Percentiles rank a stretch among this genome's conserved stretches.
Evolutionary conservation across 306 rosid species (phyloP).

Genomic region (Ormosia semicastrata): DNA sequence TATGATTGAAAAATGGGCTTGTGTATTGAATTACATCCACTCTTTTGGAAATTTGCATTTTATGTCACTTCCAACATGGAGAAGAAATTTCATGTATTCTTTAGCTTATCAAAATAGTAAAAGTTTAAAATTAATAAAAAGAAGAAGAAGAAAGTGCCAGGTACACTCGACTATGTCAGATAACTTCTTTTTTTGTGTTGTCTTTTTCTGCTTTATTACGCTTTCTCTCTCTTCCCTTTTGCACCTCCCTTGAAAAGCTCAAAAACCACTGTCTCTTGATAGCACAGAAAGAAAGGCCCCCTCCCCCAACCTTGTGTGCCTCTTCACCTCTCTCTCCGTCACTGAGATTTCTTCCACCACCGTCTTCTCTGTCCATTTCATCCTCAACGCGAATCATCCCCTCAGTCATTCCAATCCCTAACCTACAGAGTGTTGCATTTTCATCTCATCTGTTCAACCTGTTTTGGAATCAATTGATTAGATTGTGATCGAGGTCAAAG

Average conservation of each 20-base stretch:
- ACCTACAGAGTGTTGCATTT: constrained; percentile 18
- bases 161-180: not conserved
- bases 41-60: constrained; percentile 10
- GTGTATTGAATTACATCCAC: not conserved
- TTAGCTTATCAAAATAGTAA: not conserved
- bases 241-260: constrained; percentile 11
- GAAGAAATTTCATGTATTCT: not conserved
- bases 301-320: not conserved
- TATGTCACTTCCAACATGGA: not conserved
- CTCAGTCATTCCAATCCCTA: constrained; percentile 37
- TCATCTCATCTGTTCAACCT: constrained; percentile 23
- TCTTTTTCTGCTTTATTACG: not conserved
- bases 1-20: not conserved
- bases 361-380: not conserved
- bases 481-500: constrained; percentile 7
- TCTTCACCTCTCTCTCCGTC: not conserved
- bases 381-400: not conserved
- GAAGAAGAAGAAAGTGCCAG: not conserved
- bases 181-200: too few species aligned
- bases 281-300: not conserved
- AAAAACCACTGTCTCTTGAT: not conserved
- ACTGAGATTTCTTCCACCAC: not conserved
- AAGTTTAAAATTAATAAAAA: not conserved
- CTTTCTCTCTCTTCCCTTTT: not conserved
- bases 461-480: not conserved